phyloP scores from a whole-genome alignment of 192 early-diverging fungal species.

The Physocladia obscura region DNA sequence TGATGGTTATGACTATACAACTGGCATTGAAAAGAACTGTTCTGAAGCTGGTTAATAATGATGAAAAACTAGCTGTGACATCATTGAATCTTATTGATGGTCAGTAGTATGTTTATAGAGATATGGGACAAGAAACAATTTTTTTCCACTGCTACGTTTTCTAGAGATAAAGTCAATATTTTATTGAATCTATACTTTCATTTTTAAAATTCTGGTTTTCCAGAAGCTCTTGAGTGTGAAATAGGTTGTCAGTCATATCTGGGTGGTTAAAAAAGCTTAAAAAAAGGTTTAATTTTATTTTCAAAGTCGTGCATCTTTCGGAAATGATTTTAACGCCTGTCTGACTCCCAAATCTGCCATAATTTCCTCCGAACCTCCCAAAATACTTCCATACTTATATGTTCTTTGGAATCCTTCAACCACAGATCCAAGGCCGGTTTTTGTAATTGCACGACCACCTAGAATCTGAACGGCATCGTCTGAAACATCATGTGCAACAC shows the following conservation, averaged over 20 bases:
- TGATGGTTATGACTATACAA: too few relatives aligned
- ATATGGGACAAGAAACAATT: too few relatives aligned
- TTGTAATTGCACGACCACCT: slow-evolving; percentile 68
- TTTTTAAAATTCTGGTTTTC: background rate
- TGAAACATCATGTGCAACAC: slow-evolving; percentile 56
- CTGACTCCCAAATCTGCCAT: slow-evolving; percentile 65
- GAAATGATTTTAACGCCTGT: slow-evolving; percentile 61
- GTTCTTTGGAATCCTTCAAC: slow-evolving; percentile 66
- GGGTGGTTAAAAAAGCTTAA: too few relatives aligned
- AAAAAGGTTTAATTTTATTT: background rate
- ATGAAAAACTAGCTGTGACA: too few relatives aligned
- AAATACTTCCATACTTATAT: slow-evolving; percentile 55
- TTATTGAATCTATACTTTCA: too few relatives aligned
- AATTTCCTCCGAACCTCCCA: slow-evolving; percentile 53
- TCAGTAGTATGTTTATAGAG: too few relatives aligned
- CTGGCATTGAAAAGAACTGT: too few relatives aligned
- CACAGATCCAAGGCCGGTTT: slow-evolving; percentile 65
- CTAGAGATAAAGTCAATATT: too few relatives aligned
- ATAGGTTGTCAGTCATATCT: background rate
- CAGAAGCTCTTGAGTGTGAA: background rate
- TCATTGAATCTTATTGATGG: too few relatives aligned
- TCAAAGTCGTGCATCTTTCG: slow-evolving; percentile 29
- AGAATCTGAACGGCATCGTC: slow-evolving; percentile 73
- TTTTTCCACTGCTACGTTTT: too few relatives aligned
- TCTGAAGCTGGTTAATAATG: too few relatives aligned